Percentiles rank a stretch among this genome's conserved stretches.
These are phyloP conservation scores for Colletotrichum zoysiae DNA, from an alignment of 2,329 filamentous ascomycete genomes.

Conservation along the genomic window DNA sequence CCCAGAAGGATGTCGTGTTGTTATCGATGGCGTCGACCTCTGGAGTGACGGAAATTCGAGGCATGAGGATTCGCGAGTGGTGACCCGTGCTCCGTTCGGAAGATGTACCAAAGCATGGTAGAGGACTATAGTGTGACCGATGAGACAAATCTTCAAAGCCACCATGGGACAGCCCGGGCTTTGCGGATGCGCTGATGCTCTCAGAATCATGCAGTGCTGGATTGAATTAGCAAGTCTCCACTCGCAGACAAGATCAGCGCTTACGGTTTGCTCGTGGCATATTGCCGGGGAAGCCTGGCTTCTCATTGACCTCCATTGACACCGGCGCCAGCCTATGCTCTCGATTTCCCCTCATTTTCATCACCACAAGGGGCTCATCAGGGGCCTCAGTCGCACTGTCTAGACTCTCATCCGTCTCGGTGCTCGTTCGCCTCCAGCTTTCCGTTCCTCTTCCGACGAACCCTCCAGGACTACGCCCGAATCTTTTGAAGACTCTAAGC, in stretches of 20 bases:
- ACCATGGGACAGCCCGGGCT: neutral
- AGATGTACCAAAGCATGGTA: neutral
- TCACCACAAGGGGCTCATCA: constrained; percentile 50
- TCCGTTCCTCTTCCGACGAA: constrained; percentile 41
- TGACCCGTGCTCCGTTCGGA: neutral
- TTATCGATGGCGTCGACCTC: constrained; percentile 54
- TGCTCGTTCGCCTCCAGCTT: constrained; percentile 44
- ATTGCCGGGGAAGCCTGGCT: neutral
- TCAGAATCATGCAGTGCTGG: neutral
- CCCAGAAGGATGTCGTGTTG: constrained; percentile 58
- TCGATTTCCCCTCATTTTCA: constrained; percentile 50
- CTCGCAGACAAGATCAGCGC: neutral
- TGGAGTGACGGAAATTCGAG: constrained; percentile 58
- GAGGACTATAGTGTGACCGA: neutral
- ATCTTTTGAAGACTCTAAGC: constrained; percentile 63
- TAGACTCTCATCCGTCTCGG: constrained; percentile 46
- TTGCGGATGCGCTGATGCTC: neutral
- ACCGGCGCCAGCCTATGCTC: constrained; percentile 11
- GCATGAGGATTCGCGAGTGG: constrained; percentile 52
- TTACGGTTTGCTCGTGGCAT: constrained; percentile 2
- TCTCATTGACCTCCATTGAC: neutral
- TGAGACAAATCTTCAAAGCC: neutral
- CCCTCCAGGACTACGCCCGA: constrained; percentile 28
- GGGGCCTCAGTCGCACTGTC: constrained; percentile 45
- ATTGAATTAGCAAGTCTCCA: neutral